phyloP scores from a whole-genome alignment of 1,284 basidiomycete species.

The Melanopsichium pennsylvanicum region DNA sequence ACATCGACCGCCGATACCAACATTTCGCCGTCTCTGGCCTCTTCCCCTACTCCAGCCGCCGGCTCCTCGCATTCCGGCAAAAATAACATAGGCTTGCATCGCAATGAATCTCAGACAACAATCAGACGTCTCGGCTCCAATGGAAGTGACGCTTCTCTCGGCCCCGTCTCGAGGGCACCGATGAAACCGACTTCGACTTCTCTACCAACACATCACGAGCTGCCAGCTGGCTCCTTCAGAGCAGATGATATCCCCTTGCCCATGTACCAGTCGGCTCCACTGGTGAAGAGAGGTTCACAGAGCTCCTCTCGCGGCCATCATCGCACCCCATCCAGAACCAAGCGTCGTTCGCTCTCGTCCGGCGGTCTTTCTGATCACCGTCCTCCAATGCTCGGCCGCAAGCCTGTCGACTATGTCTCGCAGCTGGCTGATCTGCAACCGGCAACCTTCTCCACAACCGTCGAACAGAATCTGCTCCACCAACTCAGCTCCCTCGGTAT shows the following conservation, averaged over 20 bases:
- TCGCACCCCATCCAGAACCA: constrained; percentile 90
- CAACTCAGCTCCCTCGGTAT: constrained; percentile 80
- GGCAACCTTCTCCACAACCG: constrained; percentile 79
- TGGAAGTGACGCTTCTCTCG: constrained; percentile 46
- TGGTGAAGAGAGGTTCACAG: constrained; percentile 43
- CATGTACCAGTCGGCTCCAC: constrained; percentile 27
- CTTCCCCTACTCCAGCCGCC: not conserved
- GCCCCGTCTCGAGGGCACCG: constrained; percentile 10
- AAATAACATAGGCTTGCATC: constrained; percentile 49
- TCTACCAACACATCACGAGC: constrained; percentile 53
- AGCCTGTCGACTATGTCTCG: constrained; percentile 72
- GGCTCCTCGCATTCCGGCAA: constrained; percentile 14
- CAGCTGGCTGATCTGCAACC: constrained; percentile 77
- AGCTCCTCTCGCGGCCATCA: constrained; percentile 67
- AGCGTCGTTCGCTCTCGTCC: constrained; percentile 81
- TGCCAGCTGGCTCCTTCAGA: constrained; percentile 9
- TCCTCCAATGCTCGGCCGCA: constrained; percentile 38
- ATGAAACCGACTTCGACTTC: constrained; percentile 30
- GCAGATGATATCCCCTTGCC: constrained; percentile 14
- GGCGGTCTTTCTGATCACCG: constrained; percentile 61
- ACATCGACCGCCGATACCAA: not conserved
- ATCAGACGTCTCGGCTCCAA: constrained; percentile 62
- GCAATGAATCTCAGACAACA: constrained; percentile 68
- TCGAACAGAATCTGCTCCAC: constrained; percentile 82
- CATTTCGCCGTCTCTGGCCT: not conserved